phyloP scores from a whole-genome alignment of 2,329 filamentous ascomycete species.

The Salinomyces thailandicus region DNA sequence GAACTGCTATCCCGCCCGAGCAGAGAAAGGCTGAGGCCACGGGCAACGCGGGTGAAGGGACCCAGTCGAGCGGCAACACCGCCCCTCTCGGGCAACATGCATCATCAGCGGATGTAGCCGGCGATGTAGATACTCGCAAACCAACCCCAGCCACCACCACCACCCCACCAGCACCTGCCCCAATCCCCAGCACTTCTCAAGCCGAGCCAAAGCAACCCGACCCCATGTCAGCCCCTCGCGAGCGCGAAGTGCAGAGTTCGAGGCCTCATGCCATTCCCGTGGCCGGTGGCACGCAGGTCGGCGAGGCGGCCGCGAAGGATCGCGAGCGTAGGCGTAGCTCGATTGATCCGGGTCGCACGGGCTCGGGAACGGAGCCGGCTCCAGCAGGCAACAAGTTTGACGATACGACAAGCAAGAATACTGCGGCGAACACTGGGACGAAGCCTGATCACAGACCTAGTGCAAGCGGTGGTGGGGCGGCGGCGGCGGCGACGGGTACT shows the following conservation, averaged over 20 bases:
- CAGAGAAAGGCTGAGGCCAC: neutral
- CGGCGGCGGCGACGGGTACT: neutral
- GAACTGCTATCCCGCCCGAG: slow-evolving; percentile 10
- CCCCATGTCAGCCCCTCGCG: slow-evolving; percentile 2
- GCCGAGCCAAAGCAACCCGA: neutral
- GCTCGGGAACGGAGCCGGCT: neutral
- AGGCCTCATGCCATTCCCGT: slow-evolving; percentile 8
- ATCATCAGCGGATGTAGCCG: too few species aligned
- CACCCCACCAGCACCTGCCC: neutral
- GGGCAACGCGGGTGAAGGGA: neutral
- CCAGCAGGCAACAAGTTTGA: neutral
- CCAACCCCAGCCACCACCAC: too few species aligned
- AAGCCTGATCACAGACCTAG: neutral
- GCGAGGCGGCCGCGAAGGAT: slow-evolving; percentile 1
- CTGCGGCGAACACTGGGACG: neutral
- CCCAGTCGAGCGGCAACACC: too few species aligned
- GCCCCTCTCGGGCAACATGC: too few species aligned
- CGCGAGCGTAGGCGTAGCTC: neutral
- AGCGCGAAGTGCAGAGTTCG: slow-evolving; percentile 1
- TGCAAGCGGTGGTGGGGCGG: neutral
- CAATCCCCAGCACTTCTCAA: slow-evolving; percentile 2
- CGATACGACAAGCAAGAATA: neutral
- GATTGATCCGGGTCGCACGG: neutral
- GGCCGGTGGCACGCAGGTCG: slow-evolving; percentile 9
- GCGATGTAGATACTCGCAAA: too few species aligned